phyloP scores from a whole-genome alignment of 345 rosid species.

The Gossypium bickii region DNA sequence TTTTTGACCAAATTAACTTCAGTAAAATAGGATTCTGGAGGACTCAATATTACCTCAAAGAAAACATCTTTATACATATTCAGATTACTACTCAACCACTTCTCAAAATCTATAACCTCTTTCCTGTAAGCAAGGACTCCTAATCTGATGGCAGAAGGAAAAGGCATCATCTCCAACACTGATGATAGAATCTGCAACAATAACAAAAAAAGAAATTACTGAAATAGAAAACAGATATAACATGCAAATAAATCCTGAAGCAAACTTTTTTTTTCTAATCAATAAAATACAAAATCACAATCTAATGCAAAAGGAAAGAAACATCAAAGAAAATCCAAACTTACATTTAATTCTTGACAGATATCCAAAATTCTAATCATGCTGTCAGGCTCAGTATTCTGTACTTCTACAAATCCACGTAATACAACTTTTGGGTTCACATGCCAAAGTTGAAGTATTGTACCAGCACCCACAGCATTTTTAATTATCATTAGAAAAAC shows the following conservation, averaged over 20 bases:
- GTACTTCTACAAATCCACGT: slow-evolving; percentile 64
- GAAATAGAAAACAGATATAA: background rate
- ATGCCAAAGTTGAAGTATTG: slow-evolving; percentile 71
- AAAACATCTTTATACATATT: slow-evolving; percentile 56
- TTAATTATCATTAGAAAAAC: slow-evolving; percentile 62
- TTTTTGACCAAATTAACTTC: background rate
- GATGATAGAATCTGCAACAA: slow-evolving; percentile 57
- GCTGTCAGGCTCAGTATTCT: slow-evolving; percentile 49
- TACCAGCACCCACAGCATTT: slow-evolving; percentile 40
- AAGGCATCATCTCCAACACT: slow-evolving; percentile 73
- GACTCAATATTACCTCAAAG: slow-evolving; percentile 56
- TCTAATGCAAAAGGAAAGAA: background rate
- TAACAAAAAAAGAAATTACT: background rate
- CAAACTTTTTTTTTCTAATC: background rate
- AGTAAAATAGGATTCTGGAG: background rate
- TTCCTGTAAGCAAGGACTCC: slow-evolving; percentile 77
- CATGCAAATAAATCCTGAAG: background rate
- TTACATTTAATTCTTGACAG: slow-evolving; percentile 84
- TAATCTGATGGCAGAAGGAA: slow-evolving; percentile 59
- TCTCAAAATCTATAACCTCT: slow-evolving; percentile 74
- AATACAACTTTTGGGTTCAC: slow-evolving; percentile 65
- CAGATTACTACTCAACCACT: slow-evolving; percentile 66
- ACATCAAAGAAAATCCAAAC: slow-evolving; percentile 3
- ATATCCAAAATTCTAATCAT: slow-evolving; percentile 55
- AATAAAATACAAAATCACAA: background rate